Evolutionary conservation across 2,329 filamentous ascomycete species (phyloP).

Genomic region (Balansia obtecta): DNA sequence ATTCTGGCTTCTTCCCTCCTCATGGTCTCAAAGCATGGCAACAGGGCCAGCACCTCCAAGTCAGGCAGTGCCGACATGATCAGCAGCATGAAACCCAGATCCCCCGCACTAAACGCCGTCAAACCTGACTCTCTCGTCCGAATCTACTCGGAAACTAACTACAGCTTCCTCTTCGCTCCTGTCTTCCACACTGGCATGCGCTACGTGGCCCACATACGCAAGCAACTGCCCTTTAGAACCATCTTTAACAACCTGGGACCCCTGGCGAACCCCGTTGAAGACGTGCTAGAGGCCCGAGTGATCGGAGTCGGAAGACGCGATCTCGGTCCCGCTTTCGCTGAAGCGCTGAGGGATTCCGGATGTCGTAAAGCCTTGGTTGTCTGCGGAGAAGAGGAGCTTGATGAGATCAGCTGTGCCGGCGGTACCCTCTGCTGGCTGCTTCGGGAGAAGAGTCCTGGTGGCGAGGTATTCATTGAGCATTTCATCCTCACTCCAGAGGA

Average conservation of each 20-base stretch:
- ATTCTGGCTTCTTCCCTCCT: constrained; percentile 82
- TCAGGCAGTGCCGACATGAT: constrained; percentile 92
- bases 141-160: constrained; percentile 74
- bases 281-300: constrained; percentile 73
- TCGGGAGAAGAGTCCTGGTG: constrained; percentile 30
- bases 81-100: constrained; percentile 55
- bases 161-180: constrained; percentile 90
- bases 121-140: constrained; percentile 55
- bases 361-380: constrained; percentile 78
- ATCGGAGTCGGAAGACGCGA: constrained; percentile 86
- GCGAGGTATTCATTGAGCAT: constrained; percentile 48
- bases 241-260: constrained; percentile 97
- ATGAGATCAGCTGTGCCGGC: constrained; percentile 89
- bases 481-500: constrained; percentile 74
- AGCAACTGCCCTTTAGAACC: constrained; percentile 83
- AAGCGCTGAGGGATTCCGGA: constrained; percentile 66
- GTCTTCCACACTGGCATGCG: constrained; percentile 95
- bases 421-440: constrained; percentile 82
- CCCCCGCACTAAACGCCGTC: constrained; percentile 64
- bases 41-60: constrained; percentile 87
- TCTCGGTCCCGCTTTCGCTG: constrained; percentile 78
- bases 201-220: constrained; percentile 74
- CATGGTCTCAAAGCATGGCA: constrained; percentile 87
- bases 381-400: constrained; percentile 87
- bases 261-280: constrained; percentile 79